Percentiles rank a stretch among this genome's conserved stretches.
Conservation (phyloP, 2,329 filamentous ascomycete genomes). For the Thermothelomyces thermophilus region DNA sequence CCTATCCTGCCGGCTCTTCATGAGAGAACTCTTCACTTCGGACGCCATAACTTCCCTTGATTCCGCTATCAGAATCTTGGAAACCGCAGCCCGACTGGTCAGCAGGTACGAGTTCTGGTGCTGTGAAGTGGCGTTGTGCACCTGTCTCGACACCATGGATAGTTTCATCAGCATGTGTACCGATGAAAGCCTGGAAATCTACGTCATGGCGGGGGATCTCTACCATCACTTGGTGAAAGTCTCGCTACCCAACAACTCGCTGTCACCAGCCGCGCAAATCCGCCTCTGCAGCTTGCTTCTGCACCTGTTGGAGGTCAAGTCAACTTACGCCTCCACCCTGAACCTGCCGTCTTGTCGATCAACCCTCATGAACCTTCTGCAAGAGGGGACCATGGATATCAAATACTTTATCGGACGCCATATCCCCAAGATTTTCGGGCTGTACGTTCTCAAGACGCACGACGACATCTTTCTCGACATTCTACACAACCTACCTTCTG, state of each 20-base stretch:
- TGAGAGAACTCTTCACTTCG: conserved; percentile 47
- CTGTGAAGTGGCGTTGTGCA: conserved; percentile 65
- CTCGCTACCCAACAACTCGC: conserved; percentile 58
- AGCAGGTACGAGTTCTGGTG: conserved; percentile 56
- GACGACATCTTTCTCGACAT: conserved; percentile 81
- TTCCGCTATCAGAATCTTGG: conserved; percentile 42
- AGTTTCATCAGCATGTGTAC: conserved; percentile 59
- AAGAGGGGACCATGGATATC: conserved; percentile 58
- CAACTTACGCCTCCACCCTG: conserved; percentile 58
- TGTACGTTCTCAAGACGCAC: conserved; percentile 77
- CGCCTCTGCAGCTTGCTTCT: conserved; percentile 63
- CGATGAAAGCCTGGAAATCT: conserved; percentile 51
- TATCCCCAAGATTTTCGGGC: conserved; percentile 68
- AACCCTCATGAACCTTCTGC: conserved; percentile 66
- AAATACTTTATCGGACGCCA: conserved; percentile 68
- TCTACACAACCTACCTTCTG: conserved; percentile 67
- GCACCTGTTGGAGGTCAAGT: conserved; percentile 58
- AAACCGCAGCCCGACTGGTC: conserved; percentile 46
- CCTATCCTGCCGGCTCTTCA: conserved; percentile 43
- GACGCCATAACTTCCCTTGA: conserved; percentile 45
- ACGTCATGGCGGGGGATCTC: conserved; percentile 63
- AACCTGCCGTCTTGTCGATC: conserved; percentile 57
- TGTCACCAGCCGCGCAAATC: conserved; percentile 64
- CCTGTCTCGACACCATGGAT: conserved; percentile 62
- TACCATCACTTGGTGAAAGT: conserved; percentile 71